Percentiles rank a stretch among this genome's conserved stretches.
Evolutionary conservation across 441 rosid genomes (phyloP).

Genomic region (Bruguiera hainesii): DNA sequence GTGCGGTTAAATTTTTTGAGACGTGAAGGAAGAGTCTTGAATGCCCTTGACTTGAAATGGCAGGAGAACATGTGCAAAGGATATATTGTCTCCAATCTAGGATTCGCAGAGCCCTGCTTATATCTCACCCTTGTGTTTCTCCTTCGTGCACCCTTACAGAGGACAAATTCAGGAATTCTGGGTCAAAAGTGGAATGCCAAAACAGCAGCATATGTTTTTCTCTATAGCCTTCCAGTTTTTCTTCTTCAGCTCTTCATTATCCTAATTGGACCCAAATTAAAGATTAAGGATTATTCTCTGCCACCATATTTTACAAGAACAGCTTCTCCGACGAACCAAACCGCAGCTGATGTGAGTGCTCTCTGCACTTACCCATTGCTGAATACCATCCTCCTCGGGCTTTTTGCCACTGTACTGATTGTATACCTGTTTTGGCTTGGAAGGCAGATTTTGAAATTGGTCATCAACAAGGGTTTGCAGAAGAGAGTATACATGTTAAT

Average conservation of each 20-base stretch:
- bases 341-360: constrained; percentile 34
- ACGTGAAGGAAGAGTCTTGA: constrained; percentile 48
- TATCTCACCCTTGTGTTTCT: constrained; percentile 83
- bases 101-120: constrained; percentile 97
- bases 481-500: constrained; percentile 79
- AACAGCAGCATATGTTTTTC: constrained; percentile 57
- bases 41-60: constrained; percentile 65
- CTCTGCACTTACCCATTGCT: constrained; percentile 90
- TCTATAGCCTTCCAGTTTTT: constrained; percentile 73
- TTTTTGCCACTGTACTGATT: constrained; percentile 62
- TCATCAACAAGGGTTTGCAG: constrained; percentile 88
- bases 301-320: constrained; percentile 69
- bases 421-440: constrained; percentile 87
- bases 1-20: constrained; percentile 69
- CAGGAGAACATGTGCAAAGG: constrained; percentile 87
- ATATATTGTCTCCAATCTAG: constrained; percentile 83
- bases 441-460: constrained; percentile 76
- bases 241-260: constrained; percentile 74
- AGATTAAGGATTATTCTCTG: constrained; percentile 46
- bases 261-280: constrained; percentile 59
- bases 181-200: constrained; percentile 72
- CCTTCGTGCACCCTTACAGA: constrained; percentile 88
- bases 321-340: constrained; percentile 28
- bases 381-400: constrained; percentile 76
- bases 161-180: constrained; percentile 63